A percentile compares a stretch with the other conserved stretches of the same genome.
Conservation (phyloP, 306 rosid species). For the Hippophae rhamnoides region DNA sequence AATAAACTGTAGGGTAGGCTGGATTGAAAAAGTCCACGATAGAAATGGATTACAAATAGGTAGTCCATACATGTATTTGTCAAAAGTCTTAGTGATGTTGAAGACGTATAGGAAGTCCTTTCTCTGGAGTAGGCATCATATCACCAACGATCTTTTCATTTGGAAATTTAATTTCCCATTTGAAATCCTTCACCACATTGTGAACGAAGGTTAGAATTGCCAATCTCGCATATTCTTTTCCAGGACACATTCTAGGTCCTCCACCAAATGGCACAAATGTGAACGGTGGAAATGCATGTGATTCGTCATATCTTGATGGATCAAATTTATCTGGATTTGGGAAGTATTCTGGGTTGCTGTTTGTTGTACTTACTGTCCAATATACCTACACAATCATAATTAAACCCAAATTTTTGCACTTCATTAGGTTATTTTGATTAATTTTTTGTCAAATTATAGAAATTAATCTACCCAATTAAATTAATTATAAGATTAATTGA, state of each 20-base stretch:
- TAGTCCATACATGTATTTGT: no score
- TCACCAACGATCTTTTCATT: constrained; percentile 27
- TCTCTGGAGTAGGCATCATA: constrained; percentile 35
- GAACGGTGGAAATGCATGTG: constrained; percentile 16
- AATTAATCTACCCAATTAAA: background rate
- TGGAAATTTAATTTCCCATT: constrained; percentile 22
- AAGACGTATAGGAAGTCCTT: constrained; percentile 30
- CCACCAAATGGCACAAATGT: constrained; percentile 33
- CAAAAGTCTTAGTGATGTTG: background rate
- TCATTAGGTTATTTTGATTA: no score
- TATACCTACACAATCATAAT: constrained; percentile 14
- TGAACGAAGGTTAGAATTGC: constrained; percentile 31
- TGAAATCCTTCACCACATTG: constrained; percentile 25
- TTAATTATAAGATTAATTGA: background rate
- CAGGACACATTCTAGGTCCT: constrained; percentile 33
- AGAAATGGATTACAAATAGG: no score
- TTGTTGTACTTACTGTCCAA: constrained; percentile 35
- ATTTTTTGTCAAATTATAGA: no score
- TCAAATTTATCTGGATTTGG: constrained; percentile 29
- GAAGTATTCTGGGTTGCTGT: constrained; percentile 23
- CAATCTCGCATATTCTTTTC: constrained; percentile 32
- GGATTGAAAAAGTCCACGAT: no score
- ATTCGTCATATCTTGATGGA: constrained; percentile 20
- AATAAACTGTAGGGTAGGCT: no score
- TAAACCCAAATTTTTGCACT: background rate